Evolutionary conservation across 1,284 basidiomycete species (phyloP), one percentile per base, ranked within the genome.

Genomic region (Austroboletus niveus): DNA sequence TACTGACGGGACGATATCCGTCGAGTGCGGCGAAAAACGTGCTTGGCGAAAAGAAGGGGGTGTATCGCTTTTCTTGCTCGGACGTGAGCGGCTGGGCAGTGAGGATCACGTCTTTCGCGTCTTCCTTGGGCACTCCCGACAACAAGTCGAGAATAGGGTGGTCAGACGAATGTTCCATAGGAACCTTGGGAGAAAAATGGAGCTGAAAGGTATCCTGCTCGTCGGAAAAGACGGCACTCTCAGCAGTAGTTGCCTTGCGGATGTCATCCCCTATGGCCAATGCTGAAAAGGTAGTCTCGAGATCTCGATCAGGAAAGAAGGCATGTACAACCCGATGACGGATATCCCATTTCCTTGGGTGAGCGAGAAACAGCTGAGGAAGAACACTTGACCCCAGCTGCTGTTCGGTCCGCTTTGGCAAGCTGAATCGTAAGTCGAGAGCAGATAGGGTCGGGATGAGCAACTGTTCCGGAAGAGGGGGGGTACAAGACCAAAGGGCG

Each of bases 141-240:
- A 63, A 45, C 47, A 55, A 51, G 29, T 62, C 55, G 42, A 62
- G 57, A 48, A 62, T 56, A 36, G 63, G 60, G n/a, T 62, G 59
- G 41, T 47, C 60, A 49, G 53, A 54, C 27, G 38, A 1, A 20
- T 8, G 29, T 15, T 52, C 42, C 24, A 57, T 47, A 36, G 76
- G 66, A 45, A 74, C 66, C 42, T 70, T 53, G 45, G 62, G 41
- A 40, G 81, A 54, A 17, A 64, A 60, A 46, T 80, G 77, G 57
- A 89, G 85, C 36, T 75, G 70, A 63, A 96, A 85, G 8, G 78
- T 82, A 65, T 96, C 91, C 55, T 67, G 66, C 32, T 69, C 70
- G 51, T 83, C 84, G 47, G 69, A 60, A 45, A 82, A 62, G 42
- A 72, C 20, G 2, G 40, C 46, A 24, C 39, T 49, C 45, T 63